Base-by-base conservation (phyloP, 2,329 filamentous ascomycete species). In the Venturia aucupariae region DNA sequence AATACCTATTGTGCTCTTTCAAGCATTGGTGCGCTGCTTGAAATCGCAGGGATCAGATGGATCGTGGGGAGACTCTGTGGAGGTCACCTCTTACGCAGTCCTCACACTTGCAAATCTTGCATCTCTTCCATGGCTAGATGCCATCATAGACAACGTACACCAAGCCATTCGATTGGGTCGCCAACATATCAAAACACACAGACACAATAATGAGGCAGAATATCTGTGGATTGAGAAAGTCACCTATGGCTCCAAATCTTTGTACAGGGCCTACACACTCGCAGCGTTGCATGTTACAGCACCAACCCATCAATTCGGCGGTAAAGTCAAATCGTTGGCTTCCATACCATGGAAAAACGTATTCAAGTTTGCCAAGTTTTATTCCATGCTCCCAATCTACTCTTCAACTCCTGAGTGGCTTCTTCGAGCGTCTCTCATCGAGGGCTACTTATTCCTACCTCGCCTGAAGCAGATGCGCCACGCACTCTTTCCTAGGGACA, bases 201-300 rank as follows among this genome's bases (percentile, higher is more conserved):
- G 48, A 30, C 10, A 54, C 13, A 19, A 54, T 5, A 15, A 44
- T 7, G 41, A 62, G 8, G 61, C 27, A 22, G 54, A 66, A 19
- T 59, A 63, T 15, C 46, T 67, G 3, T 74, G 71, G 68, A 72
- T 74, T 59, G 66, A 68, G 48, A 76, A 73, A 62, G 64, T 67
- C 17, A 64, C 68, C 17, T 68, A 67, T 44, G n/a, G 41, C 22
- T 67, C 65, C 15, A 17, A 35, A 8, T 41, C 66, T 10, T 66
- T 68, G 24, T 67, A 67, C 13, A 64, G 69, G 41, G 67, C 67
- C 8, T 74, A 74, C 64, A 66, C 68, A 38, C 64, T 72, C 17
- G 69, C 70, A 48, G 73, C 72, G 6, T 41, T 73, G 8, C 65
- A 68, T 44, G 54, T 66, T 30, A 15, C 30, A 59, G 8, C 46